Evolutionary conservation across 768 basidiomycete species (phyloP).

Genomic region (Russula olivacea): DNA sequence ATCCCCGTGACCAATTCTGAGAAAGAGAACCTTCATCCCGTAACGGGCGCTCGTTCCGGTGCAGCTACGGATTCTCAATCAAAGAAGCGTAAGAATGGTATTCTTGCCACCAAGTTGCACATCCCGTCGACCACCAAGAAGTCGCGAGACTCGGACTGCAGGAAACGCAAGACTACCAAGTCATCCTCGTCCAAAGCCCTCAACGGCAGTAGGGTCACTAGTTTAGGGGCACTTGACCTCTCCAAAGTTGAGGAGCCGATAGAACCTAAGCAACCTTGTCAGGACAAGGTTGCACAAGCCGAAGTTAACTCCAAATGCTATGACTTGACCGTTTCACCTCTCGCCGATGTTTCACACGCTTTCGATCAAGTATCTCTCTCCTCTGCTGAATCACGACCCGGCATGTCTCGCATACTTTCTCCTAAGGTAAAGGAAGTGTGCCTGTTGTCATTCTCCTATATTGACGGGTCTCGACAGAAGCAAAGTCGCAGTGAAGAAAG

Average conservation of each 20-base stretch:
- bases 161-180: conserved; percentile 52
- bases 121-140: conserved; percentile 38
- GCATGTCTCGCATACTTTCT: conserved; percentile 7
- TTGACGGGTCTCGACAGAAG: conserved; percentile 17
- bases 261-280: conserved; percentile 46
- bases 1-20: conserved; percentile 35
- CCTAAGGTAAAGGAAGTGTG: conserved; percentile 12
- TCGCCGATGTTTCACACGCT: conserved; percentile 70
- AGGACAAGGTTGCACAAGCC: conserved; percentile 43
- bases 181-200: conserved; percentile 26
- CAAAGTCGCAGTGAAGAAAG: conserved; percentile 6
- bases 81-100: conserved; percentile 61
- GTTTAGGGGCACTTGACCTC: conserved; percentile 21
- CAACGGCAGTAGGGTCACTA: conserved; percentile 15
- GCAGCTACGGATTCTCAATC: conserved; percentile 33
- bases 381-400: conserved; percentile 19
- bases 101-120: conserved; percentile 49
- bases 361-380: conserved; percentile 40
- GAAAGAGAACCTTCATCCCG: conserved; percentile 76
- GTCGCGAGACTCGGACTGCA: conserved; percentile 43
- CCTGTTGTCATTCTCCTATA: neutral
- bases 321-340: conserved; percentile 68
- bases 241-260: conserved; percentile 44
- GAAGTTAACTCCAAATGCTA: conserved; percentile 70
- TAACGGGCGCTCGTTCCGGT: conserved; percentile 59